Percentiles rank a stretch among this genome's conserved stretches.
These are phyloP conservation scores for Oryza australiensis DNA, from an alignment of 176 grass and related monocot species.

Conservation along the genomic window DNA sequence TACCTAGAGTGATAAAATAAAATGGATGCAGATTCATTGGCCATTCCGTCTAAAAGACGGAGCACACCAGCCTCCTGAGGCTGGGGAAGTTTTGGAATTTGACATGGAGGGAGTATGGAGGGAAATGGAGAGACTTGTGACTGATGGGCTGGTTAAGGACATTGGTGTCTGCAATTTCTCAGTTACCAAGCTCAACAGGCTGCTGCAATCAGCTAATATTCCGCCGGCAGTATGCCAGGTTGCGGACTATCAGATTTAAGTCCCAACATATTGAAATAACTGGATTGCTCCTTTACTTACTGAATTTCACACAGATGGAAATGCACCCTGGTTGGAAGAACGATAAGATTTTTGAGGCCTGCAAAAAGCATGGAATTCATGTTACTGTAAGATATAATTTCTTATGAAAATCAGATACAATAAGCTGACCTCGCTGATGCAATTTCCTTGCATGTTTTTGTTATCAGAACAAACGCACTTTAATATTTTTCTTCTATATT, in stretches of 20 bases:
- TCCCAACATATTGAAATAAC: background rate
- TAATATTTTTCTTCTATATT: background rate
- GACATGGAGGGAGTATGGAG: constrained; percentile 86
- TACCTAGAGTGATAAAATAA: background rate
- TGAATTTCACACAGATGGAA: constrained; percentile 55
- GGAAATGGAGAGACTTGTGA: constrained; percentile 71
- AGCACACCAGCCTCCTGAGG: constrained; percentile 57
- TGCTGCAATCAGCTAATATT: constrained; percentile 49
- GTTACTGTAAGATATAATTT: constrained; percentile 57
- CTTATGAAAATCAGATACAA: background rate
- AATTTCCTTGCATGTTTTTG: background rate
- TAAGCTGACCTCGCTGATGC: background rate
- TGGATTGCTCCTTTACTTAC: background rate
- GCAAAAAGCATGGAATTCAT: constrained; percentile 78
- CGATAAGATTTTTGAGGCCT: constrained; percentile 67
- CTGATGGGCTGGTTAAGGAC: constrained; percentile 64
- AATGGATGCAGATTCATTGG: constrained; percentile 66
- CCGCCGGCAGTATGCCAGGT: constrained; percentile 80
- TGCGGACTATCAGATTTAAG: background rate
- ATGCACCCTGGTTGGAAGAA: constrained; percentile 92
- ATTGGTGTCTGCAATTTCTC: constrained; percentile 74
- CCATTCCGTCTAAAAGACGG: constrained; percentile 70
- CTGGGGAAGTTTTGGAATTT: constrained; percentile 68
- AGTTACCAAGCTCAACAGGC: constrained; percentile 57
- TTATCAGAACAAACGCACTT: background rate